These are phyloP conservation scores for Mesotaenium endlicherianum DNA, from an alignment of 139 green algal species.

Conservation along the genomic window DNA sequence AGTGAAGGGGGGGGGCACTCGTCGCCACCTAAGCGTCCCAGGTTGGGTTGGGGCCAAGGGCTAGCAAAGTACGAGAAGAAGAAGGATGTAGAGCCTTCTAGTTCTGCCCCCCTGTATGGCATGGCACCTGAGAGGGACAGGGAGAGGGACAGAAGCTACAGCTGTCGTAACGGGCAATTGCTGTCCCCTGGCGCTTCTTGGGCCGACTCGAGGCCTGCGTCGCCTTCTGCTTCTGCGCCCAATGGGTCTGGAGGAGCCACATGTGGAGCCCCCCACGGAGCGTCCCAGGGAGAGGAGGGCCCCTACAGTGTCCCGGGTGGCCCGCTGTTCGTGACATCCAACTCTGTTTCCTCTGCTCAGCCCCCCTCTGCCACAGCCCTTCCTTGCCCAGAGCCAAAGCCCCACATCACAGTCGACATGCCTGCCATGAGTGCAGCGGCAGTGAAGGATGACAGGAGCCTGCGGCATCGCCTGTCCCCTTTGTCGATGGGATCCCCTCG, in stretches of 20 bases:
- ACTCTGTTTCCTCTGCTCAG: neutral
- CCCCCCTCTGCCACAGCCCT: neutral
- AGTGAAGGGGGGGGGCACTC: neutral
- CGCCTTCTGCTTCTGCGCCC: neutral
- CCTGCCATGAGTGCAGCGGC: neutral
- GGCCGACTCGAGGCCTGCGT: no score
- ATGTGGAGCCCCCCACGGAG: neutral
- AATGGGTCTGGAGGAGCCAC: no score
- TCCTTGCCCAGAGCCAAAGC: neutral
- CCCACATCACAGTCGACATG: no score
- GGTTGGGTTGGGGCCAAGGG: constrained; percentile 49
- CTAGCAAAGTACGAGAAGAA: constrained; percentile 41
- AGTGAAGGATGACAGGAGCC: neutral
- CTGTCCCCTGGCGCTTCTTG: neutral
- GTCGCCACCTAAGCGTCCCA: constrained; percentile 20
- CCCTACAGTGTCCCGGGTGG: neutral
- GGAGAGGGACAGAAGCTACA: neutral
- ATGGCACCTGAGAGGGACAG: neutral
- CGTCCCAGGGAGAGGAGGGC: neutral
- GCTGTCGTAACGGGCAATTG: neutral
- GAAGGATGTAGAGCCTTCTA: constrained; percentile 18
- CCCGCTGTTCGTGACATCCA: neutral
- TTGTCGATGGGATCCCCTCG: no score
- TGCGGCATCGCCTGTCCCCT: neutral
- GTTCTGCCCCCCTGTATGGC: neutral